A percentile compares a stretch with the other conserved stretches of the same genome.
phyloP scores from a whole-genome alignment of 345 rosid genomes.

The Euphorbia peplus region DNA sequence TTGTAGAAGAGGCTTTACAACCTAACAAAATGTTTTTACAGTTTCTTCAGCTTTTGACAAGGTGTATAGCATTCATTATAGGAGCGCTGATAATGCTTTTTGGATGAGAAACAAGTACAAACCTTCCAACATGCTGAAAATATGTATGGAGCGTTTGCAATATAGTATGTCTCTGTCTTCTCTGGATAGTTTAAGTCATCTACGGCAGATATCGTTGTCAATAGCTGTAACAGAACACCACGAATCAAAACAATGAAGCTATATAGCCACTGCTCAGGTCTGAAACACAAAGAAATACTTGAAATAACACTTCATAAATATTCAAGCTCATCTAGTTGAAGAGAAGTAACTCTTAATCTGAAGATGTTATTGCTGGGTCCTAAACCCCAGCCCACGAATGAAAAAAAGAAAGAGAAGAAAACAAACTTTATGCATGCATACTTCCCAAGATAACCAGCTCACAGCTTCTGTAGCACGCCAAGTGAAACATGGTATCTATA shows the following conservation, averaged over 20 bases:
- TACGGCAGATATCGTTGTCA: slow-evolving; percentile 74
- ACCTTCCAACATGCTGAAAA: slow-evolving; percentile 97
- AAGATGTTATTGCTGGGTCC: background rate
- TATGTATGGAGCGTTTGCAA: slow-evolving; percentile 81
- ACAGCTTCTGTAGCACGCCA: background rate
- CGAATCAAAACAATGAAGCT: background rate
- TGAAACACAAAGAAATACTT: background rate
- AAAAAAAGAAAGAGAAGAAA: too few species aligned
- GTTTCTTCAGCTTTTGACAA: background rate
- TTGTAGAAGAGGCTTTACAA: slow-evolving; percentile 89
- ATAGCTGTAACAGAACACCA: slow-evolving; percentile 48
- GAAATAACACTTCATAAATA: background rate
- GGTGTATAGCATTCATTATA: background rate
- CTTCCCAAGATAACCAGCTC: background rate
- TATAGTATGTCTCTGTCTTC: slow-evolving; percentile 78
- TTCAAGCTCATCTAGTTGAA: background rate
- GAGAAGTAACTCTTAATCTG: background rate
- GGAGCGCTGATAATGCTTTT: background rate
- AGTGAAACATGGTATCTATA: too few species aligned
- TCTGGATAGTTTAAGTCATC: slow-evolving; percentile 97
- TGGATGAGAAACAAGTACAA: background rate
- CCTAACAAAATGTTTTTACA: slow-evolving; percentile 37
- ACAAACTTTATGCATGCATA: background rate
- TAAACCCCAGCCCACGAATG: background rate
- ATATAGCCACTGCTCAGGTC: background rate